phyloP scores from a whole-genome alignment of 768 basidiomycete species.

The Mycena sanguinolenta region DNA sequence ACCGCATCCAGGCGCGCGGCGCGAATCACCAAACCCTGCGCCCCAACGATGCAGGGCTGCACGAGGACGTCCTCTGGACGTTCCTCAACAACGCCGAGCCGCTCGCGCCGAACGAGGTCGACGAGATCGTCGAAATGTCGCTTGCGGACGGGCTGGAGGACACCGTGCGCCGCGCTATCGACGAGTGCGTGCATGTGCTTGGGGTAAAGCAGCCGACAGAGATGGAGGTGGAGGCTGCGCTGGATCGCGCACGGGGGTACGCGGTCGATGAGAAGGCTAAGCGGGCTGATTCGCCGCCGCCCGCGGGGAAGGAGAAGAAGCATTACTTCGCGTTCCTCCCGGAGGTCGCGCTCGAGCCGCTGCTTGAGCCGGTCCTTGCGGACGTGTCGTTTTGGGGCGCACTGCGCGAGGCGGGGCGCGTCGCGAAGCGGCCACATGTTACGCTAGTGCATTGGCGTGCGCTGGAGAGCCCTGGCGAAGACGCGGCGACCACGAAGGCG shows the following conservation, averaged over 20 bases:
- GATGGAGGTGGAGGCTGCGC: conserved; percentile 69
- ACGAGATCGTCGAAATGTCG: conserved; percentile 77
- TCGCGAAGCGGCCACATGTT: conserved; percentile 80
- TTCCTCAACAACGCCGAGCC: conserved; percentile 77
- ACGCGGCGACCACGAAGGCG: conserved; percentile 31
- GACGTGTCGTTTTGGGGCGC: conserved; percentile 62
- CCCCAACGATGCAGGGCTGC: conserved; percentile 65
- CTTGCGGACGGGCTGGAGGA: conserved; percentile 67
- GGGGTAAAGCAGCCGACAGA: conserved; percentile 66
- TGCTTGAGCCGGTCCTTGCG: conserved; percentile 60
- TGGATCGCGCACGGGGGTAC: conserved; percentile 60
- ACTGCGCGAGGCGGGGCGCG: conserved; percentile 59
- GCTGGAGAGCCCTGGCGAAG: conserved; percentile 20
- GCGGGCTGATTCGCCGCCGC: conserved; percentile 40
- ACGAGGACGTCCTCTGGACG: conserved; percentile 83
- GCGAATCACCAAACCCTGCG: conserved; percentile 88
- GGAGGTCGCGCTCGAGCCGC: conserved; percentile 71
- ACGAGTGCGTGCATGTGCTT: conserved; percentile 67
- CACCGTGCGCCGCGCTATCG: conserved; percentile 70
- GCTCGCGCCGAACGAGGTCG: conserved; percentile 74
- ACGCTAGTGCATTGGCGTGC: conserved; percentile 84
- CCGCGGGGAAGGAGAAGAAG: conserved; percentile 55
- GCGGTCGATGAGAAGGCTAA: conserved; percentile 40
- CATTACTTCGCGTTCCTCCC: conserved; percentile 83
- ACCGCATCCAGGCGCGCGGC: conserved; percentile 82